Base-by-base conservation (phyloP, 2,329 filamentous ascomycete genomes). In the Phialophora tarda region DNA sequence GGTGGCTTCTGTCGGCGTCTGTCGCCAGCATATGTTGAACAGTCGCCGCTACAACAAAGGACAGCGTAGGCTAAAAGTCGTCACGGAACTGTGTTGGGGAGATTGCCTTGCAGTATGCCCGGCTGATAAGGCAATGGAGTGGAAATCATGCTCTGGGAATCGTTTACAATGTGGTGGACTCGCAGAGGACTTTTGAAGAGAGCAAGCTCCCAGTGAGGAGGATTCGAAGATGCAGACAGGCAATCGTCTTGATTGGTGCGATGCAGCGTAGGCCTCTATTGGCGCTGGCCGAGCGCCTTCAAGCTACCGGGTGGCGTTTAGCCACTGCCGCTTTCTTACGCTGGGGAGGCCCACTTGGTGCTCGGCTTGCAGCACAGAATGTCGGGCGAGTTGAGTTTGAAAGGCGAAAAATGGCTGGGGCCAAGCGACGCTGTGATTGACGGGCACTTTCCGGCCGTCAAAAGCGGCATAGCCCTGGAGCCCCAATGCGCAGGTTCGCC, bases 401-500 rank as follows among this genome's bases (percentile, higher is more conserved):
- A 54, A 63, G 61, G 53, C 54, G 53, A 57, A 58, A 54, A 51
- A 54, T 51, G 58, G 51, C 63, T 47, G 34, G 8, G 23, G 56
- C 44, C 65, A 61, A 64, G 51, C 30, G 5, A 23, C n/a, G 41
- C 17, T 30, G 17, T 67, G 56, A 64, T 67, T 67, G 61, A 67
- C 59, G 65, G 65, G 60, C 54, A 64, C 23, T 60, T 28, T 10
- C 56, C 65, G 61, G 56, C 14, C 59, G 23, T 21, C 57, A 17
- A 50, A 59, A 59, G 17, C 17, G 47, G 57, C 30, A 44, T 50
- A 59, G 57, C 41, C 4, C 4, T n/a, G 34, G 17, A 10, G 23
- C 34, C 10, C 55, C 47, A 48, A 26, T 50, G 57, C 26, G 24
- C 21, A 12, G 11, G 24, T 51, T 51, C 32, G 23, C 21, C 28